A percentile compares a stretch with the other conserved stretches of the same genome.
These are phyloP conservation scores for Backusella liffmaniae DNA, from an alignment of 192 early-diverging fungal genomes.

Conservation along the genomic window DNA sequence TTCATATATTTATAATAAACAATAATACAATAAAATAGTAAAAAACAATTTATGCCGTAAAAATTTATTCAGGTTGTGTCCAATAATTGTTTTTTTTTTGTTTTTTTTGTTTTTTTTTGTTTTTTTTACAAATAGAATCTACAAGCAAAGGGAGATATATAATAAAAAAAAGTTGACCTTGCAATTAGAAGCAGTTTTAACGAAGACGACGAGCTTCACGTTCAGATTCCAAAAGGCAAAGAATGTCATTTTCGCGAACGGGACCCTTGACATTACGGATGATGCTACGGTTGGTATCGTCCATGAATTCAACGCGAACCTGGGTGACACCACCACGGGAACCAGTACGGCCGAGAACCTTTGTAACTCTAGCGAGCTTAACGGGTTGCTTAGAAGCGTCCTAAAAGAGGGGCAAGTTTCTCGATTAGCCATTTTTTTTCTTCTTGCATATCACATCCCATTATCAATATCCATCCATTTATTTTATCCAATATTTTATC, in stretches of 20 bases:
- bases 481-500: slow-evolving; percentile 12
- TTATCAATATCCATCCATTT: slow-evolving; percentile 19
- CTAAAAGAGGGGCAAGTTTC: not conserved
- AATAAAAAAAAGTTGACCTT: not conserved
- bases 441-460: not conserved
- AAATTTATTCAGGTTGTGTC: slow-evolving; percentile 8
- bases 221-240: slow-evolving; percentile 98
- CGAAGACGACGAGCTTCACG: slow-evolving; percentile 99
- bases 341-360: slow-evolving; percentile 99
- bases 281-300: slow-evolving; percentile 94
- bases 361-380: slow-evolving; percentile 94
- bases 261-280: slow-evolving; percentile 99
- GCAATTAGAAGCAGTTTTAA: slow-evolving; percentile 52
- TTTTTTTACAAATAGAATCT: not conserved
- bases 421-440: not conserved
- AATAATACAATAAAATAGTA: not conserved
- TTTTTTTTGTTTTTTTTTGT: not conserved
- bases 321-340: slow-evolving; percentile 99
- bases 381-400: slow-evolving; percentile 54
- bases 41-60: not conserved
- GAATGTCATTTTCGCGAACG: slow-evolving; percentile 95
- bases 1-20: not conserved
- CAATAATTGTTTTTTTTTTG: not conserved
- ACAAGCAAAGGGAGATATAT: not conserved
- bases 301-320: slow-evolving; percentile 99